phyloP scores from a whole-genome alignment of 306 rosid species.

The Abrus pulchellus region DNA sequence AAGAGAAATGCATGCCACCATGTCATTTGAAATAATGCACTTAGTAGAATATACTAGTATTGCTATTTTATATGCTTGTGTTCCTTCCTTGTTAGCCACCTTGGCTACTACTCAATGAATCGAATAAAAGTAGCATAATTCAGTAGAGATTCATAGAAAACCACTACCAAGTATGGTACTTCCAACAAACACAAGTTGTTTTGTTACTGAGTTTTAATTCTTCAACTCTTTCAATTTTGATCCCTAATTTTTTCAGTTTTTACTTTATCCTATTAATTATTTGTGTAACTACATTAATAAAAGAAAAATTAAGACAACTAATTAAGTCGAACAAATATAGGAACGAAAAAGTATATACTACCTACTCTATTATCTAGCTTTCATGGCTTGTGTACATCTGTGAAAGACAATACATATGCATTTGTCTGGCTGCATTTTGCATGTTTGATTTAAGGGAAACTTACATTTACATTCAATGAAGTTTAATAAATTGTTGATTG shows the following conservation, averaged over 20 bases:
- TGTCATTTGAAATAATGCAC: neutral
- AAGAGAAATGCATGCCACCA: neutral
- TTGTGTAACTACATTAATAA: too few species aligned
- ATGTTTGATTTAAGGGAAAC: too few species aligned
- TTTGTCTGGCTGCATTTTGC: too few species aligned
- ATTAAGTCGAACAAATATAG: too few species aligned
- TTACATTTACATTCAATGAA: too few species aligned
- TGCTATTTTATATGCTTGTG: neutral
- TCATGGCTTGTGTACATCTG: too few species aligned
- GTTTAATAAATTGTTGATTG: too few species aligned
- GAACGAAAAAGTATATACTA: too few species aligned
- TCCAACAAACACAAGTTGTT: neutral
- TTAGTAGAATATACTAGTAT: neutral
- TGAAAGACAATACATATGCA: too few species aligned
- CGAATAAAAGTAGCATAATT: neutral
- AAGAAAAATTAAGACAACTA: too few species aligned
- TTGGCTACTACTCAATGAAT: neutral
- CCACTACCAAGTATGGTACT: neutral
- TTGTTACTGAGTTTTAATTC: neutral
- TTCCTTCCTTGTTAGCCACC: constrained; percentile 3
- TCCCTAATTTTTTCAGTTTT: neutral
- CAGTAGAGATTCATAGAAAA: neutral
- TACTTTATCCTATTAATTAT: too few species aligned
- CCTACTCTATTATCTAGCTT: too few species aligned
- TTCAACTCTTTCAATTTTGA: neutral